Base-by-base conservation (phyloP, 2,329 filamentous ascomycete species). In the Penicillium sclerotiorum region DNA sequence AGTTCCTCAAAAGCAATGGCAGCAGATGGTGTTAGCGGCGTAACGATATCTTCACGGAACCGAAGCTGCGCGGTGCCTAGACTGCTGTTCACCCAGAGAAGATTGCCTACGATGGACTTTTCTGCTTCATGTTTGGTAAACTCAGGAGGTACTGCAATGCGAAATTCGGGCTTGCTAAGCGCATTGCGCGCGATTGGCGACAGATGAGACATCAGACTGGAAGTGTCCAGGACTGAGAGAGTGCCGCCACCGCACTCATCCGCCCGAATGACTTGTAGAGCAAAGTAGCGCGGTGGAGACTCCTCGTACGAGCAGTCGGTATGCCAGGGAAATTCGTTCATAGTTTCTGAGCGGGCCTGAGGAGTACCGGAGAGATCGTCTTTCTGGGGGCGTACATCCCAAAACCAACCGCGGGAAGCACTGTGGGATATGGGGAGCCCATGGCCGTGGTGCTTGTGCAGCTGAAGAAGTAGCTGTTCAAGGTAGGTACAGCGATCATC, bases 261-360 rank as follows among this genome's bases (percentile, higher is more conserved):
- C 15, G 68, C 64, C n/a, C 69, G 71, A 0, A 76, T 63, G 0
- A 76, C 71, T 15, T 76, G 73, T 0, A 76, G 64, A 0, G 72
- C 73, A 45, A 76, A 75, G 27, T 65, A 75, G 3, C 68, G 46
- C 2, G 73, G 72, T 0, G 69, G 61, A 1, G 51, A 48, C 0
- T 65, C 47, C 38, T 76, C 73, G 37, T 76, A 76, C 51, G 70
- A 73, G 56, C 73, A 76, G 37, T 76, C 73, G 0, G 71, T 76
- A 37, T 76, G 73, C 73, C 73, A 76, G 0, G 71, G 66, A 25
- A 76, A 76, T 1, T 69, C 56, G 0, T 63, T 49, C 70, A 73
- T 74, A 1, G 73, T 76, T 49, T 76, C 73, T 1, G 70, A 73
- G 0, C 72, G 62, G 1, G 73, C 73, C 18, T 13, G 30, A 30